Evolutionary conservation across 306 rosid genomes (phyloP), one percentile per base, ranked within the genome.

Genomic region (Canavalia ensiformis): DNA sequence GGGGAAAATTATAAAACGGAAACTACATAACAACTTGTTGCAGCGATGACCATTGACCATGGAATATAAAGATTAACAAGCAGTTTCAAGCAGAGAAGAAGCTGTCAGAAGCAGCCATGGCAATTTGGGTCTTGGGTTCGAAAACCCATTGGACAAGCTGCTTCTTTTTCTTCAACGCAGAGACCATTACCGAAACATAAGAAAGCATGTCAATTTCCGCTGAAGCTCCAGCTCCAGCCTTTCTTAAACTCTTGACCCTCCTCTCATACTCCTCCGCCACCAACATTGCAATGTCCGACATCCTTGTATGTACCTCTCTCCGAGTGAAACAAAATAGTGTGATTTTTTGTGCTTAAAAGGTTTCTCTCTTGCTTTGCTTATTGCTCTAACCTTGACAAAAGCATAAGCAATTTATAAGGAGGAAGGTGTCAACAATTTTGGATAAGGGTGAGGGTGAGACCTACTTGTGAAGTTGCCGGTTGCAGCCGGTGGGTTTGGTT

Each of bases 201-300:
- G 90, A 86, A 86, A n/a, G 51, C 77, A 85, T n/a, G 37, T 76
- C 77, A 28, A 35, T 28, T 44, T 57, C 72, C 69, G 50, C 55
- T 1, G 47, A 67, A 18, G 1, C 72, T 44, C 6, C 31, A 8
- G 35, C 46, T 4, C 52, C 76, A 1, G 7, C 56, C 37, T 75
- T 85, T 39, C 57, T 79, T 8, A 88, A 73, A 75, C 0, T 18
- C 77, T 84, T 89, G 54, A 88, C 69, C 57, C 96, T 91, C 71
- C 93, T 95, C 87, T 91, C 97, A 29, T 90, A 87, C 80, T 95
- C 99, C 77, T 95, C 98, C 0, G 90, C 96, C 4, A 95, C 94
- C 86, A 95, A 68, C 76, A 95, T 89, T 8, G 98, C 98, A 68
- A 93, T 95, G 68, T 95, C 98, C 55, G 98, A 84, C 97, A 93